Evolutionary conservation across 441 rosid genomes (phyloP).

Genomic region (Adansonia gregorii): DNA sequence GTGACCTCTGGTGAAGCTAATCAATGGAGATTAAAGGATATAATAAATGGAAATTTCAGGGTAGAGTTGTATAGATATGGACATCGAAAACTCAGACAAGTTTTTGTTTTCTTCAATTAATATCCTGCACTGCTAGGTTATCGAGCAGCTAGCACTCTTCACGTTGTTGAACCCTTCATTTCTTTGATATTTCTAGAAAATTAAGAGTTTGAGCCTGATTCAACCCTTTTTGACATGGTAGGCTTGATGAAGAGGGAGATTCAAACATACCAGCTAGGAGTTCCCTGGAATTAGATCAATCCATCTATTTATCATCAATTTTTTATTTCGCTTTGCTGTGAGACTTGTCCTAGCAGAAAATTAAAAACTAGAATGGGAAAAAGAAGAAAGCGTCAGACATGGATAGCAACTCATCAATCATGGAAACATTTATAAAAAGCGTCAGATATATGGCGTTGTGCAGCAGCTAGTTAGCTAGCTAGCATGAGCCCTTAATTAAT

Average conservation of each 20-base stretch:
- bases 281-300: not conserved
- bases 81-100: conserved; percentile 23
- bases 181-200: no score
- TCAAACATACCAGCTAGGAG: not conserved
- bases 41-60: conserved; percentile 8
- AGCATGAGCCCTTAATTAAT: no score
- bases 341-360: not conserved
- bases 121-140: conserved; percentile 5
- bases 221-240: not conserved
- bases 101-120: conserved; percentile 1
- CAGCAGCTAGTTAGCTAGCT: no score
- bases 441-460: no score
- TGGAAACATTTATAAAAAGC: not conserved
- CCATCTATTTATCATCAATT: not conserved
- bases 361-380: not conserved
- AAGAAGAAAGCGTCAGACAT: not conserved
- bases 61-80: not conserved
- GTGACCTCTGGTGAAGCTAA: conserved; percentile 6
- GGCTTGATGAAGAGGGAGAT: not conserved
- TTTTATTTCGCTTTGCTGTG: not conserved
- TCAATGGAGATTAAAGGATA: not conserved
- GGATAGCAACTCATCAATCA: not conserved
- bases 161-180: not conserved
- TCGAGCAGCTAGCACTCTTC: conserved; percentile 5
- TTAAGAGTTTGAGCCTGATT: not conserved